Base-by-base conservation (phyloP, 2,329 filamentous ascomycete genomes). In the Neofusicoccum sp. region DNA sequence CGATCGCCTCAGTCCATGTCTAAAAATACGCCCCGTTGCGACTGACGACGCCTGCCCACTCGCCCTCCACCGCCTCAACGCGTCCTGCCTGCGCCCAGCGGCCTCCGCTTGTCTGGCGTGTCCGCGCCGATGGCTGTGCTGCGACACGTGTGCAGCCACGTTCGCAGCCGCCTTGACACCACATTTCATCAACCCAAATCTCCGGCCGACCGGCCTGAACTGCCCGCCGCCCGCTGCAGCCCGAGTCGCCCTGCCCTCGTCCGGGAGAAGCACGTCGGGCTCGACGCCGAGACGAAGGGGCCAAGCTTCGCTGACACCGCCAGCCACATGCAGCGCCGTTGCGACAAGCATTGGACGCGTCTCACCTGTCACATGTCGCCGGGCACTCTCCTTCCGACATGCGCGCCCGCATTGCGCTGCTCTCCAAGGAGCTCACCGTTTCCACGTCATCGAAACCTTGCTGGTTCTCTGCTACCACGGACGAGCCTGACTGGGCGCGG, bases 81-180 rank as follows among this genome's bases (percentile, higher is more conserved):
- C 20, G 20, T 30, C 30, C 30, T 34, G 28, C 2, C 28, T 30
- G 24, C 12, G 48, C 48, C 31, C n/a, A 14, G 3, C 11, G 11
- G 9, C 12, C 26, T 16, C 49, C 31, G 49, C 34, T 41, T 54
- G 49, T 31, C 20, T 8, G 26, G 36, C 28, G 51, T 36, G 51
- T 28, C 36, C 43, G 24, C 38, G 38, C 36, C 36, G 11, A 8
- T 11, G 48, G 48, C 33, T 40, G 49, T 54, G 49, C 51, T 56
- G 51, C 51, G 51, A 56, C 51, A 56, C 51, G 51, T 56, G 51
- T 56, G 51, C 51, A 56, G 36, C 51, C 51, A 54, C 49, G 49
- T 36, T 40, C 14, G 7, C 33, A 38, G n/a, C 26, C n/a, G 51
- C 51, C 51, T 43, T 56, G 51, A 56, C 51, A 56, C 51, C 33